Evolutionary conservation across 371 early-diverging fungal genomes (phyloP), one percentile per base, ranked within the genome.

Genomic region (Mucor lusitanicus): DNA sequence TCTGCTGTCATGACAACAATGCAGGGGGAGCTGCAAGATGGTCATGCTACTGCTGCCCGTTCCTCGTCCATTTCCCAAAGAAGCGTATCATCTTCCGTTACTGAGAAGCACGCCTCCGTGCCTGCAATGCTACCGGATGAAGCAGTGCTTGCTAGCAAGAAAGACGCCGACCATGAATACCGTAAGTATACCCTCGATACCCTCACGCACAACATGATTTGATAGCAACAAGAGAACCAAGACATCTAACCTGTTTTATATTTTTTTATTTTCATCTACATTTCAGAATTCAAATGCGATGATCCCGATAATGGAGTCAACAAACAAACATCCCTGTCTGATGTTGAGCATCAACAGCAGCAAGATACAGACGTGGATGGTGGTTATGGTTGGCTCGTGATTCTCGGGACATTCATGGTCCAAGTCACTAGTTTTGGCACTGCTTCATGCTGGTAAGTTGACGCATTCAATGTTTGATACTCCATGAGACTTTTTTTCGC

Each of bases 371-470:
- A 35, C 13, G 19, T 44, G 15, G 89, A 88, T 57, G 86, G 88
- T 44, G 67, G 78, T 3, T 82, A 81, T 35, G 90, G 84, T 2
- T 91, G 90, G 90, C 54, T 83, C 1, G 85, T 87, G 4, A 85
- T 88, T 17, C 62, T 77, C 0, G 77, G 87, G 4, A 80, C 84
- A 6, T 89, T 86, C 69, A 46, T 87, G 21, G 82, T 82, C 58
- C 84, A 86, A 58, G 78, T 87, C 67, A 79, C 78, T 53, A 77
- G 81, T n/a, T 85, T 88, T 60, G 90, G 90, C 21, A 64, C 66
- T 3, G 68, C 75, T 50, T 40, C 70, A 35, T 65, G 65, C 27
- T 80, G 80, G 80, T 80, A 77, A 65, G 33, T 21, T 33, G 48
- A 48, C 35, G 21, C 32, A 32, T 48, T 61, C 32, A 44, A 37